Evolutionary conservation across 257 asterid genomes (phyloP), one percentile per base, ranked within the genome.

Genomic region (Verbascum thapsus): DNA sequence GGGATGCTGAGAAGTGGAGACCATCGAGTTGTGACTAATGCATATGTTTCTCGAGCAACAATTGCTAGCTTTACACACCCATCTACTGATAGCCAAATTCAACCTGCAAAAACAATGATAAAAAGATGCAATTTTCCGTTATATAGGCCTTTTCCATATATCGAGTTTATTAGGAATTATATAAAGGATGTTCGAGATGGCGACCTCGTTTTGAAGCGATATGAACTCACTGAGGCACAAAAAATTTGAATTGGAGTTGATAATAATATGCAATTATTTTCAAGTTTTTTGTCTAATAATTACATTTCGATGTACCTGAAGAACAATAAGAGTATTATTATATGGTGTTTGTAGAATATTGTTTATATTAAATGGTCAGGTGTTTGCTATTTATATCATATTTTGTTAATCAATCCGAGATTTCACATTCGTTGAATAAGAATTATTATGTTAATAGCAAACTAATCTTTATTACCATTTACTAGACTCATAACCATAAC

Each of bases 21-120:
- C 40, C 80, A 74, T 44, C 69, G 70, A 35, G 73, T 52, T 1
- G 63, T 70, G 59, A 73, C 73, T 3, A 72, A 67, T 45, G 10
- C 66, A 44, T n/a, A 15, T 4, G 42, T 47, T 17, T 66, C 63
- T 1, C 49, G 78, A 34, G 55, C 74, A 38, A 67, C 57, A 44
- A n/a, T 73, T 17, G 66, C 56, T 10, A 55, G 58, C 43, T 61
- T 73, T 32, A 32, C 50, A 13, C 2, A n/a, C 13, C 72, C 71
- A 5, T 65, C 67, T 22, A 11, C 7, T 17, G 53, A 63, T 26
- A 11, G 49, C 15, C 11, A 10, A 16, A 35, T 63, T 10, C 13
- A 22, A 53, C 68, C 74, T 10, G 64, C 71, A 16, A 51, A 20
- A 1, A 64, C 16, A 5, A 22, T 61, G n/a, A 19, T 48, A 3